phyloP scores from a whole-genome alignment of 805 yeast genomes.

The Scheffersomyces lignosus region DNA sequence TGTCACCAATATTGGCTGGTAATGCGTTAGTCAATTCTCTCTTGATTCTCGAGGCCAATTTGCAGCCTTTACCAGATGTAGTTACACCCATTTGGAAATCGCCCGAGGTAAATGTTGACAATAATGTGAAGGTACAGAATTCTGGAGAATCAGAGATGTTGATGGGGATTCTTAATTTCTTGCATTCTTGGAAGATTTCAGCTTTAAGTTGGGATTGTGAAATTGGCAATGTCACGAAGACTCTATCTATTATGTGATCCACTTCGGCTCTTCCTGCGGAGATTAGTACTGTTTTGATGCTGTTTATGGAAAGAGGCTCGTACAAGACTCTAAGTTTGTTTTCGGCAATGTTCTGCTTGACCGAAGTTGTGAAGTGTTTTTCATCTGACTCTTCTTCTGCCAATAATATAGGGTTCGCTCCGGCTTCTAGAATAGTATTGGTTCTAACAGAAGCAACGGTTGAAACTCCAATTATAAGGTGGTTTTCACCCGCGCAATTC shows the following conservation, averaged over 20 bases:
- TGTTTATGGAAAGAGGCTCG: conserved; percentile 34
- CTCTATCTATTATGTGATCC: conserved; percentile 67
- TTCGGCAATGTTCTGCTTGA: conserved; percentile 22
- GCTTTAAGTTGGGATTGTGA: conserved; percentile 29
- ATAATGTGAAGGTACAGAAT: conserved; percentile 69
- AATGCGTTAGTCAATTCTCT: conserved; percentile 66
- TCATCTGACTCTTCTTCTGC: conserved; percentile 29
- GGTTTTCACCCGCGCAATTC: conserved; percentile 50
- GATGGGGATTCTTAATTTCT: conserved; percentile 70
- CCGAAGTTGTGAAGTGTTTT: conserved; percentile 20
- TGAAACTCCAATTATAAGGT: conserved; percentile 57
- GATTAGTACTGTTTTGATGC: conserved; percentile 34
- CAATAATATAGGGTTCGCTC: conserved; percentile 55
- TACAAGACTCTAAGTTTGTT: conserved; percentile 27
- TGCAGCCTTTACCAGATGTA: conserved; percentile 88
- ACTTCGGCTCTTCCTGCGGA: conserved; percentile 63
- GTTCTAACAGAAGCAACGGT: conserved; percentile 50
- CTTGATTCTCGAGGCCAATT: conserved; percentile 75
- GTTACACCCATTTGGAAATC: conserved; percentile 79
- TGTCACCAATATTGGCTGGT: conserved; percentile 68
- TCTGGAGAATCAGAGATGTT: conserved; percentile 76
- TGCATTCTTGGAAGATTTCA: conserved; percentile 52
- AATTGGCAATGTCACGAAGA: conserved; percentile 57
- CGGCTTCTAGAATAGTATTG: conserved; percentile 47
- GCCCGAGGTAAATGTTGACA: conserved; percentile 71